phyloP scores from a whole-genome alignment of 768 basidiomycete genomes.

The Lanmaoa rubissima region DNA sequence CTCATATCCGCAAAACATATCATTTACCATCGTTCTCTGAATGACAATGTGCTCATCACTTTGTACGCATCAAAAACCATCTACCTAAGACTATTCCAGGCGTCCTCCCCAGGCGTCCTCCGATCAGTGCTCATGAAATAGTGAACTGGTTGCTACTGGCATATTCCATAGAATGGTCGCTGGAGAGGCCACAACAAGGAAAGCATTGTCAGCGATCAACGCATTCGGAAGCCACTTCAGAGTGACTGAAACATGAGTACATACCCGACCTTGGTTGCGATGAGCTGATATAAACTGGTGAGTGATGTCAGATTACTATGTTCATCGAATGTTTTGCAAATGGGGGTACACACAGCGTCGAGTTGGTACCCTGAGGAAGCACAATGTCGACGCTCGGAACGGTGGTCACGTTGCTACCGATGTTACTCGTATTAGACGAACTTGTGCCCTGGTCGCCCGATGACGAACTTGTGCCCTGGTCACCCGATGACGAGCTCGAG shows the following conservation, averaged over 20 bases:
- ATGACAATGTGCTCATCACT: no score
- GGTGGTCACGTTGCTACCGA: neutral
- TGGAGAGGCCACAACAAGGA: neutral
- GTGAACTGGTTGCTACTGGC: neutral
- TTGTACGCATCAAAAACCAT: no score
- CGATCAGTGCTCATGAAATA: neutral
- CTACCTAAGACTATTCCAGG: neutral
- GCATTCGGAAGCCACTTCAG: neutral
- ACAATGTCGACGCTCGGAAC: rapidly evolving
- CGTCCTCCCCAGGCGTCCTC: neutral
- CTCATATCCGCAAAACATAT: no score
- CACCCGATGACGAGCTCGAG: no score
- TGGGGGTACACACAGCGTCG: neutral
- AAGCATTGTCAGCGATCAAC: neutral
- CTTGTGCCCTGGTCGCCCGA: no score
- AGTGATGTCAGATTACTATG: neutral
- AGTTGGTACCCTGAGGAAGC: neutral
- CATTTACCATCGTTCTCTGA: no score
- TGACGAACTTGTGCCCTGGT: no score
- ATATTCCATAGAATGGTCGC: neutral
- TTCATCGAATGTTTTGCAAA: neutral
- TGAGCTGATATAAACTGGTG: neutral
- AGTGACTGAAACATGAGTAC: neutral
- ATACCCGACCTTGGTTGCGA: neutral
- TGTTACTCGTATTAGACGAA: neutral